Evolutionary conservation across 1,139 yeast species (phyloP), one percentile per base, ranked within the genome.

Genomic region (Zhuliangozyma parablackwelliae): DNA sequence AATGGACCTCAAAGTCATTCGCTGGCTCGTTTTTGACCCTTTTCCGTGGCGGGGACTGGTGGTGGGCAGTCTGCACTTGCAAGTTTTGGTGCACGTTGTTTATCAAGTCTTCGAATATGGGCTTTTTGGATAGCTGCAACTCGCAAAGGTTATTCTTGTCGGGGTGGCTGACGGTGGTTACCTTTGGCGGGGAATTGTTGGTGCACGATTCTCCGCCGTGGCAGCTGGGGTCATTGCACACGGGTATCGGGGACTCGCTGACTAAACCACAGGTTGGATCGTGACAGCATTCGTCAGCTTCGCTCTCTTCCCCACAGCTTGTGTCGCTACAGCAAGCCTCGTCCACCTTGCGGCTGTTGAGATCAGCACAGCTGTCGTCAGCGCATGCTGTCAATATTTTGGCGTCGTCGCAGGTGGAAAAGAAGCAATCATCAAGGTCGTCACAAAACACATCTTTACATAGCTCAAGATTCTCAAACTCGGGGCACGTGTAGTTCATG

Each of bases 391-490:
- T 13, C 1, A 33, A 29, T 20, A 26, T 32, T 26, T 34, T 33
- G 24, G 31, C 34, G 23, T 44, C 47, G 26, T 59, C 63, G 47
- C 72, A 67, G 31, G 53, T 58, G 16, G 54, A 44, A 41, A 61
- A 69, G 51, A 64, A 69, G 38, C 76, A 71, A 47, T 69, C 75
- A 40, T 69, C 72, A 7, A 70, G 47, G 33, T 69, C 75, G 33
- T 68, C 68, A 46, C 76, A 70, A 30, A 69, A 57, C 6, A 70
- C 64, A 30, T 67, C 74, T 29, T 64, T 59, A 49, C 76, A 70
- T 32, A 57, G 42, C 4, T 61, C 60, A 25, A 58, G 44, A 16
- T 54, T 59, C n/a, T 65, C 70, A 30, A 63, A 51, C 33, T 61
- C 62, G 16, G 51, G 45, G 41, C 69, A 63, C 2, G 49, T 6